phyloP scores from a whole-genome alignment of 129 eudicot species.

The Saposhnikovia divaricata region DNA sequence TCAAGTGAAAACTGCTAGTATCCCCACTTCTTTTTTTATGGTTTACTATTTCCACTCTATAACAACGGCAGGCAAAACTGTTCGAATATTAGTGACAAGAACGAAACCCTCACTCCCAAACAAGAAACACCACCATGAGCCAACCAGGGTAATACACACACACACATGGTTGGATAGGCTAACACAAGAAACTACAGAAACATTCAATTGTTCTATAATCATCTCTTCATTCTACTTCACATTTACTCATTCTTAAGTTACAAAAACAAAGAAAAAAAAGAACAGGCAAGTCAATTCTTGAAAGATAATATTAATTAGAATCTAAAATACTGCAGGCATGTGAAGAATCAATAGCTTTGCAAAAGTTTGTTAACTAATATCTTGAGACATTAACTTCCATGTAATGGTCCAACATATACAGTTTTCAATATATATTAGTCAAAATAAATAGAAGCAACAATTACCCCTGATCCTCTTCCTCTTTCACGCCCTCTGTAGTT shows the following conservation, averaged over 20 bases:
- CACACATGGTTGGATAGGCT: not conserved
- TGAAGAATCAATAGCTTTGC: not conserved
- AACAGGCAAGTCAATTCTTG: not conserved
- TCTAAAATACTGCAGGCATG: not conserved
- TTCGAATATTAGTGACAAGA: not conserved
- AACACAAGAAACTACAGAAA: not conserved
- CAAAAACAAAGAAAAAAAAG: not conserved
- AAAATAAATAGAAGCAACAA: not conserved
- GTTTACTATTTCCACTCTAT: not conserved
- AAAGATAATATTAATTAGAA: not conserved
- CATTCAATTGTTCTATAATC: not conserved
- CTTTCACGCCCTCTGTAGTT: constrained; percentile 76
- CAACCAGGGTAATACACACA: not conserved
- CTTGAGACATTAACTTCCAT: not conserved
- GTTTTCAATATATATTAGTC: not conserved
- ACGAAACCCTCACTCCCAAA: not conserved
- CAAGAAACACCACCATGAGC: not conserved
- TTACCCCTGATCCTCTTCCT: constrained; percentile 94
- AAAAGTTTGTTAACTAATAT: not conserved
- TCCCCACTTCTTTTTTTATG: not conserved
- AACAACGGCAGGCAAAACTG: not conserved
- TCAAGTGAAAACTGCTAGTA: not conserved
- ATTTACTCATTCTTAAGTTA: not conserved
- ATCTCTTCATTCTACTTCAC: not conserved
- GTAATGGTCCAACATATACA: not conserved